Evolutionary conservation across 345 rosid species (phyloP).

Genomic region (Odontarrhena argentea): DNA sequence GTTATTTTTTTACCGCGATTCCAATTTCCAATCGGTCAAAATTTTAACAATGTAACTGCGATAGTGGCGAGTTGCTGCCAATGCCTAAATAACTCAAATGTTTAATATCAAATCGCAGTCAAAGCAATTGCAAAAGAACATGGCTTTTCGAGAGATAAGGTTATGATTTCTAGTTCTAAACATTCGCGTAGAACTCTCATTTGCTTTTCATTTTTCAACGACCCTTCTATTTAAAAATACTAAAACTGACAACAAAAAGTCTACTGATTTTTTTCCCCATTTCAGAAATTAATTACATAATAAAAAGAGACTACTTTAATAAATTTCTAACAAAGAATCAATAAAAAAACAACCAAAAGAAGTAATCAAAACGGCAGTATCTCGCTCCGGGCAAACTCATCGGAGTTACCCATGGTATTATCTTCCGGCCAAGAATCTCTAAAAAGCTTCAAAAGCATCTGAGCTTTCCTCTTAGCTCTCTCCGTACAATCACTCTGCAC

Average conservation of each 20-base stretch:
- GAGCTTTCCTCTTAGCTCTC: slow-evolving; percentile 96
- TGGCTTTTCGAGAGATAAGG: too few species aligned
- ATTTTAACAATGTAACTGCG: too few species aligned
- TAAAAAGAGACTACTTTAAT: slow-evolving; percentile 2
- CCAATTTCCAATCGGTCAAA: too few species aligned
- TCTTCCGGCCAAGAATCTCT: slow-evolving; percentile 86
- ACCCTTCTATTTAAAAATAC: not conserved
- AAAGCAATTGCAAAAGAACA: too few species aligned
- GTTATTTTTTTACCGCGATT: too few species aligned
- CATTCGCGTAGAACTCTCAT: not conserved
- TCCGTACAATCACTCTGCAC: slow-evolving; percentile 98
- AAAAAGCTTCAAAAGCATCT: slow-evolving; percentile 76
- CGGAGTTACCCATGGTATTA: slow-evolving; percentile 55
- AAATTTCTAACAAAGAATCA: slow-evolving; percentile 16
- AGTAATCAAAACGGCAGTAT: slow-evolving; percentile 63
- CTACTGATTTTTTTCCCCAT: not conserved
- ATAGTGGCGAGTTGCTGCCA: too few species aligned
- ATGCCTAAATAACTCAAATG: too few species aligned
- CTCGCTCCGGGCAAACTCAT: slow-evolving; percentile 72
- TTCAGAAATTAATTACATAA: slow-evolving; percentile 30
- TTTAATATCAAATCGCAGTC: too few species aligned
- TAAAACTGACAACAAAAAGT: not conserved
- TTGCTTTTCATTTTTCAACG: slow-evolving; percentile 2
- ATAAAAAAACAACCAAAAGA: not conserved
- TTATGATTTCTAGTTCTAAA: too few species aligned